Conservation (phyloP, 2,329 filamentous ascomycete genomes). For the Pseudogymnoascus sp. region DNA sequence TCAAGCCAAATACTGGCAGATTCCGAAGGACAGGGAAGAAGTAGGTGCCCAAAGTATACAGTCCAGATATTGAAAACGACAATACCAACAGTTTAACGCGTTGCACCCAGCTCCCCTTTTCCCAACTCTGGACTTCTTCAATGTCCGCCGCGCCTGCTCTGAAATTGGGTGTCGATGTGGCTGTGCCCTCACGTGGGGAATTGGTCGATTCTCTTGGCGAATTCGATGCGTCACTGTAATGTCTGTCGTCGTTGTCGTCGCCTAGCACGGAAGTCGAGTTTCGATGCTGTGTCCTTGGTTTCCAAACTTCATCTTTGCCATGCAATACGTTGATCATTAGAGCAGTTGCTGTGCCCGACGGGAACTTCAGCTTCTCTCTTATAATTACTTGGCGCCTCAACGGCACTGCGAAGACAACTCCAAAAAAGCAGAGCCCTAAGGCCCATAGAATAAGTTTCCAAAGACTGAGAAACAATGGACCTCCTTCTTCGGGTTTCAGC, state of each 20-base stretch:
- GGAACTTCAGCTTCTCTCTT: conserved; percentile 84
- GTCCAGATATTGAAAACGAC: conserved; percentile 52
- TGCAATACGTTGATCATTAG: conserved; percentile 88
- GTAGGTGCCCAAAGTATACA: conserved; percentile 76
- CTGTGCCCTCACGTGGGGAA: background rate
- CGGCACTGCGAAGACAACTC: conserved; percentile 92
- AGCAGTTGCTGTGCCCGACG: conserved; percentile 90
- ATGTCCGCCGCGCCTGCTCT: conserved; percentile 21
- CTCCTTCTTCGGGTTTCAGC: conserved; percentile 68
- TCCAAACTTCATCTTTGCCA: conserved; percentile 39
- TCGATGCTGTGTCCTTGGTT: background rate
- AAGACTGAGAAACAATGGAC: conserved; percentile 64
- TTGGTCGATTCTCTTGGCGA: background rate
- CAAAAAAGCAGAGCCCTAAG: conserved; percentile 89
- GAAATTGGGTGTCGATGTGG: background rate
- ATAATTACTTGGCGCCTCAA: conserved; percentile 88
- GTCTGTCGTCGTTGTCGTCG: background rate
- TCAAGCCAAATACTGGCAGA: conserved; percentile 75
- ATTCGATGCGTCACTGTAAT: background rate
- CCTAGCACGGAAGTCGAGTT: background rate
- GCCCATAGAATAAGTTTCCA: conserved; percentile 84
- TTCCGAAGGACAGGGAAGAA: conserved; percentile 81
- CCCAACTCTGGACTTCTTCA: conserved; percentile 18
- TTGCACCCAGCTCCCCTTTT: conserved; percentile 25
- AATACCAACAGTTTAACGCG: conserved; percentile 37